phyloP scores from a whole-genome alignment of 768 basidiomycete genomes.

The Piloderma croceum region DNA sequence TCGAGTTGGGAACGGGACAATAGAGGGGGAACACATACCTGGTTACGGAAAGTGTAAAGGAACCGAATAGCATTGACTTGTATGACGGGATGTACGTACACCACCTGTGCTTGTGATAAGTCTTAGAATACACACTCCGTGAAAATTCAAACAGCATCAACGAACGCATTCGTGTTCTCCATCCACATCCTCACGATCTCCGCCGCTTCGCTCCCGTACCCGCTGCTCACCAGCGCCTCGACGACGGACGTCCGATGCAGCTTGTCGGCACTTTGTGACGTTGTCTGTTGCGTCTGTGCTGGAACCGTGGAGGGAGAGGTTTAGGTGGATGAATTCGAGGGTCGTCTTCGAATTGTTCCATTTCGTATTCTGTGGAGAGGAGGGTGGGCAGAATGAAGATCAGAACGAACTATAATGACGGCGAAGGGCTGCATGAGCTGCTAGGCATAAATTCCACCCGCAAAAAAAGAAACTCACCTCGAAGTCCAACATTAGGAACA shows the following conservation, averaged over 20 bases:
- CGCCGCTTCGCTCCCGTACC: slow-evolving; percentile 80
- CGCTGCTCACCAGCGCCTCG: slow-evolving; percentile 80
- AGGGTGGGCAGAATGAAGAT: too few relatives aligned
- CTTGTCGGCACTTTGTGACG: slow-evolving; percentile 83
- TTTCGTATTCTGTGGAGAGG: not conserved
- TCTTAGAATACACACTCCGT: slow-evolving; percentile 87
- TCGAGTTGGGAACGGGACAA: too few relatives aligned
- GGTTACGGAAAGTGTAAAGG: slow-evolving; percentile 89
- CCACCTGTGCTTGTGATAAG: slow-evolving; percentile 62
- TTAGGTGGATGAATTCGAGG: slow-evolving; percentile 96
- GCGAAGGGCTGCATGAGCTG: too few relatives aligned
- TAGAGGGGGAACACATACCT: slow-evolving; percentile 56
- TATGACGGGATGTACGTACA: slow-evolving; percentile 78
- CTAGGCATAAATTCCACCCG: too few relatives aligned
- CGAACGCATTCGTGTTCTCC: slow-evolving; percentile 84
- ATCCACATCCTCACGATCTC: slow-evolving; percentile 89
- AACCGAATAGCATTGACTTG: slow-evolving; percentile 97
- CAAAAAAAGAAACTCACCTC: slow-evolving; percentile 43
- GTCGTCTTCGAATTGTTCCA: slow-evolving; percentile 85
- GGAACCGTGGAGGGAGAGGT: slow-evolving; percentile 86
- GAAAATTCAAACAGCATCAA: slow-evolving; percentile 97
- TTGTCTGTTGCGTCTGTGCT: slow-evolving; percentile 91
- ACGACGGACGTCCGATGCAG: too few relatives aligned
- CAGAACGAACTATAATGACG: too few relatives aligned
- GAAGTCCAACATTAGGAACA: slow-evolving; percentile 85